These are phyloP conservation scores for Pythium vanterpoolii DNA, from an alignment of 352 stramenopile genomes.

Conservation along the genomic window DNA sequence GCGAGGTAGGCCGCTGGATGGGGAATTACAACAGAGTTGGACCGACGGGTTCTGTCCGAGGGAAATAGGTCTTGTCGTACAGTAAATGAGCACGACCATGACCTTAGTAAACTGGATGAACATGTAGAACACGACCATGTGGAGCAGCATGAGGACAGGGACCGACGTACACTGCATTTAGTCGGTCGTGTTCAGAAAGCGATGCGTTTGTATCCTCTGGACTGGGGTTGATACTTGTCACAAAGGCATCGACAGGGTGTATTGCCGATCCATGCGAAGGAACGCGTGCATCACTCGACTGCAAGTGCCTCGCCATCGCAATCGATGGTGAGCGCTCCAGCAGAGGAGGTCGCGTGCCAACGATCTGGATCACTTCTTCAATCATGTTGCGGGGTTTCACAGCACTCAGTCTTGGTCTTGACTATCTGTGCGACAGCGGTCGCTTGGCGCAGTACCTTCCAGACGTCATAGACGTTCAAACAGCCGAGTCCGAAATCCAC, in stretches of 20 bases:
- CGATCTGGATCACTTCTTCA: not conserved
- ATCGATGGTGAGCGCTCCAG: not conserved
- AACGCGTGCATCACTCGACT: not conserved
- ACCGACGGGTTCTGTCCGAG: not conserved
- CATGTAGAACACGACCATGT: constrained; percentile 14
- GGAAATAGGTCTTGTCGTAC: not conserved
- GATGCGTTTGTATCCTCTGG: not conserved
- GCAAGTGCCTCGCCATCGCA: not conserved
- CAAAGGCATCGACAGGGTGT: not conserved
- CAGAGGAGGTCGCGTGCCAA: not conserved
- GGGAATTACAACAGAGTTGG: not conserved
- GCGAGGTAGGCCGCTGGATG: constrained; percentile 17
- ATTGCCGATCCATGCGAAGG: not conserved
- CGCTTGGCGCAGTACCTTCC: not conserved
- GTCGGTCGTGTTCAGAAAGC: not conserved
- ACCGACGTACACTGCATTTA: not conserved
- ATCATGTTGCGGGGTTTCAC: not conserved
- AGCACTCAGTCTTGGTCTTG: not conserved
- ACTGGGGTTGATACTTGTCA: not conserved
- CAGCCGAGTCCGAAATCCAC: constrained; percentile 4
- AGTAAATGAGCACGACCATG: constrained; percentile 1
- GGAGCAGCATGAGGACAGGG: not conserved
- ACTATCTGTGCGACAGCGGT: not conserved
- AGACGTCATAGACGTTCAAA: not conserved
- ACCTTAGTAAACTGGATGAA: constrained; percentile 9